Percentiles rank a stretch among this genome's conserved stretches.
phyloP scores from a whole-genome alignment of 176 grass and related monocot species.

The Oryza meyeriana region DNA sequence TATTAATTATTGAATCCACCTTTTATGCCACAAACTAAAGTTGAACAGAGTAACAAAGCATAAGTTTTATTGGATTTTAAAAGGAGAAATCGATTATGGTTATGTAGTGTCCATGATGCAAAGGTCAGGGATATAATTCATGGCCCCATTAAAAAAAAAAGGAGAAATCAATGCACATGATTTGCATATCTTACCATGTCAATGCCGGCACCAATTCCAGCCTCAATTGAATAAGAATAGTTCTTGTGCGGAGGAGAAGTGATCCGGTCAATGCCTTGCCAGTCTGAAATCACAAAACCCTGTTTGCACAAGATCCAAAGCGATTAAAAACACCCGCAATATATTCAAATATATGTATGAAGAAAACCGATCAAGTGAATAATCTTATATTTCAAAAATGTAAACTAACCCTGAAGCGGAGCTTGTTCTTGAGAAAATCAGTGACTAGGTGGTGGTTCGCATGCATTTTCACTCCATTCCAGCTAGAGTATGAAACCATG shows the following conservation, averaged over 20 bases:
- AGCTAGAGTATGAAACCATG: constrained; percentile 76
- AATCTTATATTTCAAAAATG: background rate
- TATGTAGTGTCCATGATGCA: background rate
- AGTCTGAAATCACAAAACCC: constrained; percentile 81
- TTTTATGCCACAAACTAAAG: background rate
- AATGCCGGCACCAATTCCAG: constrained; percentile 58
- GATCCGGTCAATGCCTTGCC: constrained; percentile 68
- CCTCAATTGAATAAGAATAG: constrained; percentile 64
- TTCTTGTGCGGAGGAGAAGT: constrained; percentile 49
- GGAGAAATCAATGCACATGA: background rate
- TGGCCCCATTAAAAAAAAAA: background rate
- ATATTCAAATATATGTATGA: background rate
- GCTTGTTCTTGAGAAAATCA: constrained; percentile 73
- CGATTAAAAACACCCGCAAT: background rate
- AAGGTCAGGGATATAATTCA: background rate
- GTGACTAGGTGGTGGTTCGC: constrained; percentile 62
- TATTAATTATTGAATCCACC: background rate
- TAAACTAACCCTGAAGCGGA: constrained; percentile 62
- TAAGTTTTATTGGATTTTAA: background rate
- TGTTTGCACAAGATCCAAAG: constrained; percentile 11
- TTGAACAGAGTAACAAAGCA: background rate
- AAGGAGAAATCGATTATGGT: background rate
- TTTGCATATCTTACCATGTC: constrained; percentile 51
- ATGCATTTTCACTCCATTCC: constrained; percentile 84
- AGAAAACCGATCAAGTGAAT: background rate